These are phyloP conservation scores for Geotrichum reessii DNA, from an alignment of 1,139 yeast species.

Conservation along the genomic window DNA sequence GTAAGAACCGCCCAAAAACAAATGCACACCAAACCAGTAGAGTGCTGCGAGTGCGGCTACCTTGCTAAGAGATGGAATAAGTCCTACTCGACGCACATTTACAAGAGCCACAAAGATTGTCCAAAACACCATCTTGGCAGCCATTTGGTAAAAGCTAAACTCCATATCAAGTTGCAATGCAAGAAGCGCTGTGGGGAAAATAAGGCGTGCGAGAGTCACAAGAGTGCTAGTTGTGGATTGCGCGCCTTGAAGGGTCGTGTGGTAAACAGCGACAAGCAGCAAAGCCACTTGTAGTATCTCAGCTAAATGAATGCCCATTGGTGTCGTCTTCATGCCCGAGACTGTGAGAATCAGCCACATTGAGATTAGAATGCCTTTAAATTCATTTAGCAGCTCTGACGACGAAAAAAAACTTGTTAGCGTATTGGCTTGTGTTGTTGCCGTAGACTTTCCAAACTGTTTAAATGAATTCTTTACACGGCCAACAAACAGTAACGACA, in stretches of 20 bases:
- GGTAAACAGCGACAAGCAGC: not conserved
- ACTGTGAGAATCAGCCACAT: slow-evolving; percentile 5
- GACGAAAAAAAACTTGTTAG: not conserved
- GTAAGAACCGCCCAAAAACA: not conserved
- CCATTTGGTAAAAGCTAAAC: slow-evolving; percentile 11
- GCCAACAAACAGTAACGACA: not conserved
- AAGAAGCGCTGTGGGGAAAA: not conserved
- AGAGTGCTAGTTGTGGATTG: not conserved
- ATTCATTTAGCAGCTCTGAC: slow-evolving; percentile 3
- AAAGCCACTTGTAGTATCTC: not conserved
- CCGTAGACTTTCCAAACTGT: not conserved
- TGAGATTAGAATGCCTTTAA: slow-evolving; percentile 8
- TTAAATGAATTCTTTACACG: not conserved
- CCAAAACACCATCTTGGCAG: not conserved
- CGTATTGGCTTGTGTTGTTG: not conserved
- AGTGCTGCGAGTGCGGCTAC: not conserved
- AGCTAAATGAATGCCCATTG: not conserved
- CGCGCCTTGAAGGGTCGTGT: not conserved
- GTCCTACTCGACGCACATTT: not conserved
- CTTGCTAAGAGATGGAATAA: not conserved
- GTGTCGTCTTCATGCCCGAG: slow-evolving; percentile 4
- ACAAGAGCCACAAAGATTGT: not conserved
- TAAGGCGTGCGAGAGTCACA: slow-evolving; percentile 1
- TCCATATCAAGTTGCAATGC: slow-evolving; percentile 11
- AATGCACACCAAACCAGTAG: not conserved